Percentiles rank a stretch among this genome's conserved stretches.
phyloP scores from a whole-genome alignment of 805 yeast species.

The Candida sanyiensis region DNA sequence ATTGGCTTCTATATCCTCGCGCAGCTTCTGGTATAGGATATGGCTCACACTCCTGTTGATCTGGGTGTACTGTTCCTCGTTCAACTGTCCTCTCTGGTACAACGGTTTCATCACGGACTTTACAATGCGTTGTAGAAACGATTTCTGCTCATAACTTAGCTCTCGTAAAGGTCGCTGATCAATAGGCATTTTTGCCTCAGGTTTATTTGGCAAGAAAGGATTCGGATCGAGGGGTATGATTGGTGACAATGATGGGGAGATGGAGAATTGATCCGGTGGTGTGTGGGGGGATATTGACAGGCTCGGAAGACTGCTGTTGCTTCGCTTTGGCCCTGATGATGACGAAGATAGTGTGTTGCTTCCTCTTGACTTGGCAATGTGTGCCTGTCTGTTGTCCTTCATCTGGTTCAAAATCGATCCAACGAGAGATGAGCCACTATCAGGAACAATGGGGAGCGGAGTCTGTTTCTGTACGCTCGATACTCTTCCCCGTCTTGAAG shows the following conservation, averaged over 20 bases:
- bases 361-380: too few relatives aligned
- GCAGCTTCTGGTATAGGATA: conserved; percentile 40
- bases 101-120: conserved; percentile 45
- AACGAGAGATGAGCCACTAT: conserved; percentile 11
- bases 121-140: conserved; percentile 51
- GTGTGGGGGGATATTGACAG: conserved; percentile 11
- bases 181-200: conserved; percentile 10
- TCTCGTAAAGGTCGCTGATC: conserved; percentile 5
- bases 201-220: conserved; percentile 2
- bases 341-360: not conserved
- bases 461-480: not conserved
- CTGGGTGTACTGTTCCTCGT: conserved; percentile 43
- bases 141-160: conserved; percentile 41
- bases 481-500: conserved; percentile 12
- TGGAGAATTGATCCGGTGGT: not conserved
- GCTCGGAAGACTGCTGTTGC: not conserved
- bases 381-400: conserved; percentile 13
- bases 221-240: conserved; percentile 4
- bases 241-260: conserved; percentile 15
- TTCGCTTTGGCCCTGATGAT: not conserved
- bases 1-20: conserved; percentile 11
- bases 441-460: not conserved
- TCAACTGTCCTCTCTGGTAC: conserved; percentile 33
- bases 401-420: conserved; percentile 17
- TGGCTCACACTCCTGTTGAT: conserved; percentile 62